These are phyloP conservation scores for Aspergillus arachidicola DNA, from an alignment of 2,329 filamentous ascomycete species.

Conservation along the genomic window DNA sequence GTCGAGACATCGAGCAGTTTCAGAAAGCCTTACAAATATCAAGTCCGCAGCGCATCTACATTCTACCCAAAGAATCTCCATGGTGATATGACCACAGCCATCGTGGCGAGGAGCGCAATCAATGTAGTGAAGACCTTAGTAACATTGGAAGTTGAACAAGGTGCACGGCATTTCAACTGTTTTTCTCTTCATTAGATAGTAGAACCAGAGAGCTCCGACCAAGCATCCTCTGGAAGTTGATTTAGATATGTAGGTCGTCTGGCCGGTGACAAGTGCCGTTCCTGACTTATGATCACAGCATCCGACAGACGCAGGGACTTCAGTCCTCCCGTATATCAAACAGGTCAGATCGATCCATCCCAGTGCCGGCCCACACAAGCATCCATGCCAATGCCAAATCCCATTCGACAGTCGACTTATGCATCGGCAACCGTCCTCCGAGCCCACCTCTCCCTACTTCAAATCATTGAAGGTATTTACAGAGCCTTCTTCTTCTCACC, in stretches of 20 bases:
- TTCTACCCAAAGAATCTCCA: constrained; percentile 1
- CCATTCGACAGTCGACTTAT: constrained; percentile 33
- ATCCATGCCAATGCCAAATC: constrained; percentile 28
- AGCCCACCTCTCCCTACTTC: constrained; percentile 26
- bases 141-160: constrained; percentile 12
- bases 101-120: constrained; percentile 3
- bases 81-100: neutral
- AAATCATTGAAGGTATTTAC: constrained; percentile 37
- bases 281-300: constrained; percentile 23
- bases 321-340: constrained; percentile 14
- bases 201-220: constrained; percentile 35
- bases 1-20: neutral
- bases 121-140: neutral
- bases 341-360: constrained; percentile 18
- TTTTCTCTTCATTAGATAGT: constrained; percentile 41
- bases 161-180: constrained; percentile 38
- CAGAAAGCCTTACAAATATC: constrained; percentile 2
- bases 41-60: neutral
- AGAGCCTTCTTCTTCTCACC: constrained; percentile 49
- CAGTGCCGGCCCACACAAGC: constrained; percentile 36
- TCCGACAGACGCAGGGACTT: constrained; percentile 32
- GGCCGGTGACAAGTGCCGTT: constrained; percentile 22
- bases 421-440: constrained; percentile 30
- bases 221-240: constrained; percentile 28
- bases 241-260: constrained; percentile 36